Base-by-base conservation (phyloP, 2,329 filamentous ascomycete genomes). In the Pseudofabraea citricarpa region DNA sequence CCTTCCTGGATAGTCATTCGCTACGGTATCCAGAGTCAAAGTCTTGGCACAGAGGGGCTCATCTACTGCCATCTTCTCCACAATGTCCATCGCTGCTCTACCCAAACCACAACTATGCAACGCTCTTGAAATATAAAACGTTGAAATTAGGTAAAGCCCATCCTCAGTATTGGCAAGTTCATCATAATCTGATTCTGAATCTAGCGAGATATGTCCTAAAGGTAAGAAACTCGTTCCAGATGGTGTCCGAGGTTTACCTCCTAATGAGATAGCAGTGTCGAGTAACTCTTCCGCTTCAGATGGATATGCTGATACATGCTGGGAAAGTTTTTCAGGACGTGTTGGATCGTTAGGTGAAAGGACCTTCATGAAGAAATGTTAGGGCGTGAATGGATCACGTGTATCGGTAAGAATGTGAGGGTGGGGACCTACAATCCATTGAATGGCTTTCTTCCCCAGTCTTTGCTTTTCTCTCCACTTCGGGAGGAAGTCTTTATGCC, bases 401-500 rank as follows among this genome's bases (percentile, higher is more conserved):
- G 13, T 27, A 8, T 27, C 24, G 24, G 24, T 24, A 19, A 36
- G 13, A 36, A 10, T 18, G 5, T 35, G 31, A 35, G 33, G 6
- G 8, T 5, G 33, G 10, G 5, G 18, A 47, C 45, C 15, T 36
- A 47, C 45, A 15, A 47, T 31, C 45, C 45, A 47, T 10, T 47
- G 41, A 18, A 47, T 15, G 21, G 35, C 33, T 19, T 35, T 44
- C 12, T 40, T 35, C 5, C 45, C 45, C 12, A 41, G 19, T 40
- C 27, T 40, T 15, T 48, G 45, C n/a, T 22, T 5, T 12, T 22
- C 10, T 16, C 26, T 22, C 41, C 36, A 48, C 29, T 23, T 19
- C 22, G 37, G 35, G n/a, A 71, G 60, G 38, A 62, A 52, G 2
- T 67, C 58, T 13, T 49, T 45, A 21, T 61, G 58, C 68, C 68